A percentile compares a stretch with the other conserved stretches of the same genome.
Conservation (phyloP, 805 yeast genomes). For the Candida namnaoensis region DNA sequence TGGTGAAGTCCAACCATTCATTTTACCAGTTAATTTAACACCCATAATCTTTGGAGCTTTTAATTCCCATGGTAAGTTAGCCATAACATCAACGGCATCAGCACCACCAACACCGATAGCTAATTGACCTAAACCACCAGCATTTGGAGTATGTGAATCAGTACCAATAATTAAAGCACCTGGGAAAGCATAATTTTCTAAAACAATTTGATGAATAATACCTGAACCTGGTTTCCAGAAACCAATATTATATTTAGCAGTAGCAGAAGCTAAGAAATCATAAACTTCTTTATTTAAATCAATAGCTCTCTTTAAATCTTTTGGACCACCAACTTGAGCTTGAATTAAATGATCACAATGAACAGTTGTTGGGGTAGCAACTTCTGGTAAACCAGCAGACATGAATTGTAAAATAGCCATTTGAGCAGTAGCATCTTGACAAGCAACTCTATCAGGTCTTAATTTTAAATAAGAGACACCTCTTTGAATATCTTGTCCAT, state of each 20-base stretch:
- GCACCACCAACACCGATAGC: slow-evolving; percentile 99
- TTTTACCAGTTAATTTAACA: slow-evolving; percentile 85
- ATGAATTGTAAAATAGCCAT: slow-evolving; percentile 96
- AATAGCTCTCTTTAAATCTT: slow-evolving; percentile 80
- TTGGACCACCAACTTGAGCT: slow-evolving; percentile 85
- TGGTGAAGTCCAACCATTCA: slow-evolving; percentile 96
- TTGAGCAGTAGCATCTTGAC: slow-evolving; percentile 99
- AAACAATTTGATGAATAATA: slow-evolving; percentile 92
- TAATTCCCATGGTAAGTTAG: slow-evolving; percentile 93
- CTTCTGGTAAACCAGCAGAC: slow-evolving; percentile 88
- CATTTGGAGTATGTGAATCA: slow-evolving; percentile 96
- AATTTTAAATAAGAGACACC: slow-evolving; percentile 88
- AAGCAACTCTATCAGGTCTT: slow-evolving; percentile 96
- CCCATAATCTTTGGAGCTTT: slow-evolving; percentile 96
- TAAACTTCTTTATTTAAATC: slow-evolving; percentile 89
- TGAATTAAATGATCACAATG: slow-evolving; percentile 98
- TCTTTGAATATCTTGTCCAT: slow-evolving; percentile 74
- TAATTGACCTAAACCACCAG: slow-evolving; percentile 96
- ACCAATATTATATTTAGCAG: slow-evolving; percentile 93
- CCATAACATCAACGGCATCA: slow-evolving; percentile 95
- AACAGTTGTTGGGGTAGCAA: slow-evolving; percentile 91
- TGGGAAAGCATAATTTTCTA: slow-evolving; percentile 96
- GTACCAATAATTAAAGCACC: slow-evolving; percentile 96
- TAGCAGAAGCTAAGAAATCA: slow-evolving; percentile 83
- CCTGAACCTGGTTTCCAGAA: slow-evolving; percentile 99